Conservation (phyloP, 2,329 filamentous ascomycete species). For the Fusarium tupiense region DNA sequence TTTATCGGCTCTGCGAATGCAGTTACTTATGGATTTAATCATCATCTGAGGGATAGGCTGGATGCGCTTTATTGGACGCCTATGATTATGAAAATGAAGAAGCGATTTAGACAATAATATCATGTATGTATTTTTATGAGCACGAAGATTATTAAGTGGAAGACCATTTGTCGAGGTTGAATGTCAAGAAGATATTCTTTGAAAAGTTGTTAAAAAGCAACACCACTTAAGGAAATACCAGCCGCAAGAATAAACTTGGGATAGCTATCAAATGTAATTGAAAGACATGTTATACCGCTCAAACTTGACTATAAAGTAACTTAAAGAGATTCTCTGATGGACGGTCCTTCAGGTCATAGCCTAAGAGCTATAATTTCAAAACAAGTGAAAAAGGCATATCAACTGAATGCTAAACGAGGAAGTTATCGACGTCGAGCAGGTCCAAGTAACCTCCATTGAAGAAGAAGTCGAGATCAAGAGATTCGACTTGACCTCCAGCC, state of each 20-base stretch:
- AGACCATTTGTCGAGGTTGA: not conserved
- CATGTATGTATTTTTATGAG: not conserved
- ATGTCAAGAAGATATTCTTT: not conserved
- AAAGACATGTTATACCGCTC: not conserved
- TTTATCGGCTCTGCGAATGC: conserved; percentile 38
- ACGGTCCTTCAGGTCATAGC: not conserved
- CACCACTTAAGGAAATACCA: not conserved
- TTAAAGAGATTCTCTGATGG: not conserved
- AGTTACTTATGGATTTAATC: conserved; percentile 38
- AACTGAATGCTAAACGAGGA: not conserved
- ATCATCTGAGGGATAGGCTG: conserved; percentile 37
- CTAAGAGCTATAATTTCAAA: not conserved
- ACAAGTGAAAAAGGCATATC: not conserved
- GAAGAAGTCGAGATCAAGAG: conserved; percentile 19
- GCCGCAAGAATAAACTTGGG: not conserved
- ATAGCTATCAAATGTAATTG: too few species aligned
- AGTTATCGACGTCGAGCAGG: conserved; percentile 16
- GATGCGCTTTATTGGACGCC: conserved; percentile 28
- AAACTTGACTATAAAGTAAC: not conserved
- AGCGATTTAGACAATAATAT: conserved; percentile 9
- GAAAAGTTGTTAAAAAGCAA: not conserved
- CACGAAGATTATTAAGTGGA: not conserved
- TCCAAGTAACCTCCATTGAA: conserved; percentile 26
- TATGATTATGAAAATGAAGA: conserved; percentile 22
- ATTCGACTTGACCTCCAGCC: conserved; percentile 5